Evolutionary conservation across 2,329 filamentous ascomycete species (phyloP).

Genomic region (Elsinoe batatas): DNA sequence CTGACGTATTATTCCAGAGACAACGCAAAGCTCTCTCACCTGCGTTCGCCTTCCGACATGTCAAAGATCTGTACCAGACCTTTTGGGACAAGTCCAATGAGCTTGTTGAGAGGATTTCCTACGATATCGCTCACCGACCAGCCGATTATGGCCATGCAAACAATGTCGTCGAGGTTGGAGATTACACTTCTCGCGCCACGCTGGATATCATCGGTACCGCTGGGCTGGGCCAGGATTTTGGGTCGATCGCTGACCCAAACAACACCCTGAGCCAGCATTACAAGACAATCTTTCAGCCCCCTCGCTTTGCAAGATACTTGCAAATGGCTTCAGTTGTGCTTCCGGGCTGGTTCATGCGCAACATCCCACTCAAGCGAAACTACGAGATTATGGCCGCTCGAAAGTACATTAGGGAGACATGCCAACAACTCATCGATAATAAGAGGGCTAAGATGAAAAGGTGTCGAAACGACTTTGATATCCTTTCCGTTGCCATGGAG

Average conservation of each 20-base stretch:
- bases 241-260: conserved; percentile 39
- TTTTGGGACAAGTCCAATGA: conserved; percentile 42
- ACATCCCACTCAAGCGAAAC: conserved; percentile 63
- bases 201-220: conserved; percentile 50
- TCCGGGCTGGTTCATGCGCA: conserved; percentile 50
- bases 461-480: conserved; percentile 53
- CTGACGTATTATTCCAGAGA: conserved; percentile 20
- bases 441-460: conserved; percentile 53
- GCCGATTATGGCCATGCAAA: conserved; percentile 22
- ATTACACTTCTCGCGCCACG: conserved; percentile 42
- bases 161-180: conserved; percentile 34
- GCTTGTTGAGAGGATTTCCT: conserved; percentile 26
- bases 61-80: conserved; percentile 40
- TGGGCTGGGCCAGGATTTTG: conserved; percentile 48
- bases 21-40: conserved; percentile 41
- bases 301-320: conserved; percentile 44
- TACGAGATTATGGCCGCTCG: conserved; percentile 49
- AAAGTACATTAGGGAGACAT: conserved; percentile 53
- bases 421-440: conserved; percentile 56
- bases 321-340: no score
- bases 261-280: conserved; percentile 47
- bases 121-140: conserved; percentile 24
- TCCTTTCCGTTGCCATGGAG: conserved; percentile 69
- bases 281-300: conserved; percentile 41
- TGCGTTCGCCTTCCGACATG: conserved; percentile 41